A percentile compares a stretch with the other conserved stretches of the same genome.
Conservation (phyloP, 495 filamentous ascomycete genomes). For the Penicillium lividum region DNA sequence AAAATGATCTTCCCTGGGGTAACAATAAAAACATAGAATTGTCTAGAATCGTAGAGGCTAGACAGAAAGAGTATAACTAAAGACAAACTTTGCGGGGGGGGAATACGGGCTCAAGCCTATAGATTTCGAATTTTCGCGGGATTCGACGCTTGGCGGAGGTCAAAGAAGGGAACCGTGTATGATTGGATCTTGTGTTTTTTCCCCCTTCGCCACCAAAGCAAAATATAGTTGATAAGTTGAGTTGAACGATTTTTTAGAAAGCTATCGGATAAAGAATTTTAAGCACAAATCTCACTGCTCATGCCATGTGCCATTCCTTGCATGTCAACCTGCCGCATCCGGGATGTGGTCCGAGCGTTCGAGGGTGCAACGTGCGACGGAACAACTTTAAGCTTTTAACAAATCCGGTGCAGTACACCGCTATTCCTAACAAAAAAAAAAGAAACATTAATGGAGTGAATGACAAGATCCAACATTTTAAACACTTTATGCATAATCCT, state of each 20-base stretch:
- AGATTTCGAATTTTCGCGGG: constrained; percentile 23
- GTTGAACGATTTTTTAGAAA: background rate
- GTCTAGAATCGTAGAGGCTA: constrained; percentile 10
- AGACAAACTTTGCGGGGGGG: constrained; percentile 19
- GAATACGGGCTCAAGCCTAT: constrained; percentile 19
- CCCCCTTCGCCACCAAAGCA: background rate
- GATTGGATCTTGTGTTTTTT: background rate
- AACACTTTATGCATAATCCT: no score
- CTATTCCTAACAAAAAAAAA: no score
- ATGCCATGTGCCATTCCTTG: no score
- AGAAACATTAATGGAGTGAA: no score
- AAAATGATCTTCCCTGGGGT: constrained; percentile 5
- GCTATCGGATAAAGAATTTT: no score
- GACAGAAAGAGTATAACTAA: constrained; percentile 11
- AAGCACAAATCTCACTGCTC: no score
- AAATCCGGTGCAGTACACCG: no score
- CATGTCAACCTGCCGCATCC: no score
- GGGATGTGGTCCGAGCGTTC: no score
- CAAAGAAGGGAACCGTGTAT: constrained; percentile 2
- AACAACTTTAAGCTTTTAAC: no score
- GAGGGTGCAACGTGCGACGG: no score
- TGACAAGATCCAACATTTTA: no score
- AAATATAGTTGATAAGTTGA: background rate
- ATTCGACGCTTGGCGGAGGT: constrained; percentile 21
- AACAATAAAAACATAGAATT: background rate